These are phyloP conservation scores for Cryptococcus sp. DNA, from an alignment of 1,284 basidiomycete species.

Conservation along the genomic window DNA sequence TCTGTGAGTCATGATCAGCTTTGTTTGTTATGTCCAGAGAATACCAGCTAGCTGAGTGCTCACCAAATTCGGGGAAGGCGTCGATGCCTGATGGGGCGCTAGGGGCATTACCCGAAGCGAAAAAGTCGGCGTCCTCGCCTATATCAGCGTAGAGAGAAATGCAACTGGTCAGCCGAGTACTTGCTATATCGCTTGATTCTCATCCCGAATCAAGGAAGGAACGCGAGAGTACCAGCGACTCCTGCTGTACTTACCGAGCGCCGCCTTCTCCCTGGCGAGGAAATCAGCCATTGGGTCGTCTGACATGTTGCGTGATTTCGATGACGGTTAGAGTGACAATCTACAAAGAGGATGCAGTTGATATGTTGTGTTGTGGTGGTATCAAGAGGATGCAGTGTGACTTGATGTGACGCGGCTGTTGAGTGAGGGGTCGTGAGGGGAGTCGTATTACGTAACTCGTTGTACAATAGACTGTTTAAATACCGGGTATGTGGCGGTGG, in stretches of 20 bases:
- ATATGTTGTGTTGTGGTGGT: neutral
- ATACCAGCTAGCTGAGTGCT: conserved; percentile 8
- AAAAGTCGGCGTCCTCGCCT: conserved; percentile 53
- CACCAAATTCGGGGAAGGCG: conserved; percentile 42
- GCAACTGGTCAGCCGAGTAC: neutral
- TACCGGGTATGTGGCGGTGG: neutral
- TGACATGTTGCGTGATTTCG: conserved; percentile 37
- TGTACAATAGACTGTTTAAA: neutral
- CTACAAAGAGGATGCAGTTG: no score
- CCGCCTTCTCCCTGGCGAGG: conserved; percentile 52
- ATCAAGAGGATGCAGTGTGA: no score
- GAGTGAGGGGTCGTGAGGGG: neutral
- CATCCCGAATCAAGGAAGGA: neutral
- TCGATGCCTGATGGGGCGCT: conserved; percentile 45
- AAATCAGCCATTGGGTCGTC: conserved; percentile 55
- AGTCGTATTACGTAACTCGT: neutral
- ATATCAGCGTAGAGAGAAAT: neutral
- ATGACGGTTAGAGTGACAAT: neutral
- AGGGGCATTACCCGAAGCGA: conserved; percentile 41
- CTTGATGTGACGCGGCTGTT: neutral
- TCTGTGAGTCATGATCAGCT: conserved; percentile 9
- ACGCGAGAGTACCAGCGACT: neutral
- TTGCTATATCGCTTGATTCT: neutral
- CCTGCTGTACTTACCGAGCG: conserved; percentile 40
- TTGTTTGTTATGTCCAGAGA: conserved; percentile 6